A percentile compares a stretch with the other conserved stretches of the same genome.
Evolutionary conservation across 1,284 basidiomycete species (phyloP).

Genomic region (Cutaneotrichosporon dermatis): DNA sequence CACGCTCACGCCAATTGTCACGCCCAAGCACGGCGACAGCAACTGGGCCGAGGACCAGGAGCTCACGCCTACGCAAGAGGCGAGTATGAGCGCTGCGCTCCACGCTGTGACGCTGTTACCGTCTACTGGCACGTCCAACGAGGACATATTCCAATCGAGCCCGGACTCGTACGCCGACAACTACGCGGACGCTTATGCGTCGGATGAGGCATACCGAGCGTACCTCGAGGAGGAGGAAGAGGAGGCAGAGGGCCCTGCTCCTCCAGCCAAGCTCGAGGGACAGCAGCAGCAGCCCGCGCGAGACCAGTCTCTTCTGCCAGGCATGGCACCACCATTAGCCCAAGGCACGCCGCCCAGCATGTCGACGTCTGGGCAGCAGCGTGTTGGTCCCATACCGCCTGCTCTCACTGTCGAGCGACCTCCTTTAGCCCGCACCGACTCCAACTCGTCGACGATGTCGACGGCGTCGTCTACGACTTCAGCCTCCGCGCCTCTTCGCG

Average conservation of each 20-base stretch:
- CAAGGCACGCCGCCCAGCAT: slow-evolving; percentile 16
- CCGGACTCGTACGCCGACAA: not conserved
- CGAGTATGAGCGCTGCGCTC: slow-evolving; percentile 17
- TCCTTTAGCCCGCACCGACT: slow-evolving; percentile 29
- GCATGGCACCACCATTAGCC: slow-evolving; percentile 33
- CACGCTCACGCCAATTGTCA: slow-evolving; percentile 18
- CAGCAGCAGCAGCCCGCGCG: not conserved
- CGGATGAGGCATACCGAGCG: not conserved
- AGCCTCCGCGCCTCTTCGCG: slow-evolving; percentile 20
- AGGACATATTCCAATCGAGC: slow-evolving; percentile 8
- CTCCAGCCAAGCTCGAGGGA: not conserved
- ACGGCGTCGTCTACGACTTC: slow-evolving; percentile 18
- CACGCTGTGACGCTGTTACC: slow-evolving; percentile 9
- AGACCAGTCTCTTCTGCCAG: slow-evolving; percentile 24
- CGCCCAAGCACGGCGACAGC: slow-evolving; percentile 16
- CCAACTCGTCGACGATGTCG: slow-evolving; percentile 17
- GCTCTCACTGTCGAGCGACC: slow-evolving; percentile 27
- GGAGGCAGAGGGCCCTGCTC: not conserved
- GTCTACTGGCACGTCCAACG: not conserved
- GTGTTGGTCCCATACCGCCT: slow-evolving; percentile 15
- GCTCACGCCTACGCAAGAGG: slow-evolving; percentile 44
- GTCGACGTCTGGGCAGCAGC: slow-evolving; percentile 15
- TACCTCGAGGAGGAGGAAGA: not conserved
- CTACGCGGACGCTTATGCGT: slow-evolving; percentile 1
- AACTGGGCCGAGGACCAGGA: slow-evolving; percentile 35